Evolutionary conservation across 2,329 filamentous ascomycete species (phyloP).

Genomic region (Elsinoe ampelina): DNA sequence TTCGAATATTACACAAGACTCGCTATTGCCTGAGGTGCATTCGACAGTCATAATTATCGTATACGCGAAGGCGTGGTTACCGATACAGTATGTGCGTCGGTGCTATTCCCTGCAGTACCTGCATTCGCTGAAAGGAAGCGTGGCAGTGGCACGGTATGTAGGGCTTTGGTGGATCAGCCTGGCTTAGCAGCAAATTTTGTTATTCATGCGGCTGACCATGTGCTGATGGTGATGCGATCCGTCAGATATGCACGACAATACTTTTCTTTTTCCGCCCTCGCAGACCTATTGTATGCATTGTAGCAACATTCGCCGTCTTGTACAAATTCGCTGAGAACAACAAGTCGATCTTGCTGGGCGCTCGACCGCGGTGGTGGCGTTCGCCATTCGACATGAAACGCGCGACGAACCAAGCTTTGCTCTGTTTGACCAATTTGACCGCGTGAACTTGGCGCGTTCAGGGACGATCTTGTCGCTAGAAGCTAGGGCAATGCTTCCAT

Average conservation of each 20-base stretch:
- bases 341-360: neutral
- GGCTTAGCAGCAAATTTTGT: neutral
- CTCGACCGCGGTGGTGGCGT: neutral
- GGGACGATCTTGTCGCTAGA: conserved; percentile 7
- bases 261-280: neutral
- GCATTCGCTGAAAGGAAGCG: neutral
- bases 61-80: too few relatives aligned
- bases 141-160: neutral
- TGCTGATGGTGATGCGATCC: neutral
- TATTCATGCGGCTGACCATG: neutral
- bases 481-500: neutral
- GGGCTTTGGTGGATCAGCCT: neutral
- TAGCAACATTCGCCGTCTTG: neutral
- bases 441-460: neutral
- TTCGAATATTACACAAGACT: too few relatives aligned
- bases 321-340: neutral
- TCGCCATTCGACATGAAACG: conserved; percentile 8
- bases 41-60: too few relatives aligned
- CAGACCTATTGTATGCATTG: too few relatives aligned
- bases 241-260: neutral
- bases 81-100: too few relatives aligned
- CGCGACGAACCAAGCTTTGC: neutral
- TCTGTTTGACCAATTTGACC: conserved; percentile 9
- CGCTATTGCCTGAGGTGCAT: too few relatives aligned
- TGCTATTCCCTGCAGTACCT: neutral